Evolutionary conservation across 2,329 filamentous ascomycete species (phyloP).

Genomic region (Aureobasidium musti): DNA sequence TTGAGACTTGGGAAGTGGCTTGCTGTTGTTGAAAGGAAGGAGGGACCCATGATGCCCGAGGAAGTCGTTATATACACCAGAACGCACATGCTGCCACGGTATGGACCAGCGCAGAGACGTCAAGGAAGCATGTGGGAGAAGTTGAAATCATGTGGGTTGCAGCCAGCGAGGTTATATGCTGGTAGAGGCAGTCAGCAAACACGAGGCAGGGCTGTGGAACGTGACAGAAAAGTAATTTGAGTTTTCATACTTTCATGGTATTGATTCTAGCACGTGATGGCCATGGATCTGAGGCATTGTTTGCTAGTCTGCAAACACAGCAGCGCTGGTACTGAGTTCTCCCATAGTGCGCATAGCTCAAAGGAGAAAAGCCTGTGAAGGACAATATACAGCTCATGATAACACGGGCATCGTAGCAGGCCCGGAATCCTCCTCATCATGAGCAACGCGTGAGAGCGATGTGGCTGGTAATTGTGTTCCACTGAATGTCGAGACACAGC

Average conservation of each 20-base stretch:
- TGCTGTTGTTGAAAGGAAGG: neutral
- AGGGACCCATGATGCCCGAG: neutral
- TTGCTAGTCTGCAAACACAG: neutral
- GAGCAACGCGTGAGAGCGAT: neutral
- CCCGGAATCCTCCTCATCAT: neutral
- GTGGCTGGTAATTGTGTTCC: neutral
- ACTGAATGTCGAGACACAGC: neutral
- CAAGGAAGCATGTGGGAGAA: neutral
- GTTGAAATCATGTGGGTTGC: neutral
- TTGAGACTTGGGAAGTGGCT: neutral
- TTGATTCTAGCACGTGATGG: neutral
- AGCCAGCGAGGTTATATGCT: slow-evolving; percentile 3
- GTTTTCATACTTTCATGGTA: slow-evolving; percentile 2
- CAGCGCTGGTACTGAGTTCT: neutral
- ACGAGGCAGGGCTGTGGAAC: neutral
- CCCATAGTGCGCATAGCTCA: neutral
- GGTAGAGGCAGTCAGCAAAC: neutral
- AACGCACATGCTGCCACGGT: slow-evolving; percentile 5
- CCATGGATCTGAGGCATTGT: neutral
- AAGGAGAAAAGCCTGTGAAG: neutral
- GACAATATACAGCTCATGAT: neutral
- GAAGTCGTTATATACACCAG: neutral
- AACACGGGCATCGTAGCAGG: neutral
- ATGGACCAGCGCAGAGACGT: neutral
- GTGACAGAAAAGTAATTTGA: slow-evolving; percentile 7